phyloP scores from a whole-genome alignment of 192 early-diverging fungal species.

The Backusella macrospora region DNA sequence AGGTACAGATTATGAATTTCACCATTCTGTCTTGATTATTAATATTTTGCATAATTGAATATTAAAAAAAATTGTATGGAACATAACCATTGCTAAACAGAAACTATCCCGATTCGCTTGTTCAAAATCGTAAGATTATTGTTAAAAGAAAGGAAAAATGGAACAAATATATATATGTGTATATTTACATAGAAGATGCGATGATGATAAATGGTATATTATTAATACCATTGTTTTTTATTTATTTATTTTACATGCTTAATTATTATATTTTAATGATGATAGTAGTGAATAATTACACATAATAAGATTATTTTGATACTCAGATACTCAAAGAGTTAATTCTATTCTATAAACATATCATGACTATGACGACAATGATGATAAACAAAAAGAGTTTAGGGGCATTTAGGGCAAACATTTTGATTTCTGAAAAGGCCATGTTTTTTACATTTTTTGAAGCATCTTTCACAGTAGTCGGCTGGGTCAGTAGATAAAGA shows the following conservation, averaged over 20 bases:
- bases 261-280: not conserved
- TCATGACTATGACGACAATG: no score
- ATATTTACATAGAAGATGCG: not conserved
- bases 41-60: conserved; percentile 3
- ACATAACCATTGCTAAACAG: not conserved
- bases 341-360: no score
- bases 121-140: conserved; percentile 5
- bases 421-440: not conserved
- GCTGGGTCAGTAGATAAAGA: conserved; percentile 11
- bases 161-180: not conserved
- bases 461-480: conserved; percentile 18
- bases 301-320: not conserved
- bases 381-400: not conserved
- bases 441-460: conserved; percentile 5
- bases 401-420: not conserved
- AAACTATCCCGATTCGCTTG: not conserved
- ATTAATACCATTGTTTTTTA: not conserved
- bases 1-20: not conserved
- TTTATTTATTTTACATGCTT: not conserved
- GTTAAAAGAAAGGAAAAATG: not conserved
- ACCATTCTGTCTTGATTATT: not conserved
- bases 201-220: not conserved
- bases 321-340: not conserved
- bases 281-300: not conserved
- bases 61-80: not conserved